Percentiles rank a stretch among this genome's conserved stretches.
phyloP scores from a whole-genome alignment of 2,329 filamentous ascomycete genomes.

The Colletotrichum tofieldiae region DNA sequence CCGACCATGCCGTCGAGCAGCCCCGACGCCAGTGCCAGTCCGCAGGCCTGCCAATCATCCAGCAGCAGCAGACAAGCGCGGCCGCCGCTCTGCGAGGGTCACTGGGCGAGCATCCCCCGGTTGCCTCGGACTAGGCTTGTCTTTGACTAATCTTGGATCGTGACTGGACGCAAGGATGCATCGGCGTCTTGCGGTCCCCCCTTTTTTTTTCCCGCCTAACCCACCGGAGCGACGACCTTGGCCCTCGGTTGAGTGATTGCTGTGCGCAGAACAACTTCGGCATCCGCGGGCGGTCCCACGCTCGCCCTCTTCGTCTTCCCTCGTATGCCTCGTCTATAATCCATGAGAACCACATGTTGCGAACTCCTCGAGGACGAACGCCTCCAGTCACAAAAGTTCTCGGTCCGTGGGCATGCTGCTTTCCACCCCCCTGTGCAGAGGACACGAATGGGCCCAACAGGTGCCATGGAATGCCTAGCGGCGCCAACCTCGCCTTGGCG shows the following conservation, averaged over 20 bases:
- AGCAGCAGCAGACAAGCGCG: neutral
- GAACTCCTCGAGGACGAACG: neutral
- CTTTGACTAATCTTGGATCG: slow-evolving; percentile 10
- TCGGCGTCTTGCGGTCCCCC: neutral
- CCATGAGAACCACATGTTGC: neutral
- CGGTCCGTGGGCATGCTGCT: neutral
- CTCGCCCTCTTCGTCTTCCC: neutral
- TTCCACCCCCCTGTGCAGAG: neutral
- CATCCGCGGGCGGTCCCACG: neutral
- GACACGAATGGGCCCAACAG: slow-evolving; percentile 2
- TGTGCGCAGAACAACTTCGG: neutral
- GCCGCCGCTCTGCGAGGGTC: neutral
- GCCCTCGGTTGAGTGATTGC: neutral
- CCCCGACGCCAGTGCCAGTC: too few relatives aligned
- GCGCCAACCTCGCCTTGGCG: slow-evolving; percentile 17
- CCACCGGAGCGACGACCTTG: neutral
- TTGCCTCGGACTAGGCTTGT: slow-evolving; percentile 34
- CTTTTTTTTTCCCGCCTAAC: neutral
- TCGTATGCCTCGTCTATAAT: neutral
- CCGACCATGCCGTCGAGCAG: neutral
- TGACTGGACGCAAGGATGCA: slow-evolving; percentile 21
- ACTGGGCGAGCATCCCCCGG: neutral
- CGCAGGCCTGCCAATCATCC: neutral
- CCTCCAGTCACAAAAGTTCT: neutral
- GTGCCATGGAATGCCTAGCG: slow-evolving; percentile 12